These are phyloP conservation scores for Cryphonectria parasitica DNA, from an alignment of 2,329 filamentous ascomycete species.

Conservation along the genomic window DNA sequence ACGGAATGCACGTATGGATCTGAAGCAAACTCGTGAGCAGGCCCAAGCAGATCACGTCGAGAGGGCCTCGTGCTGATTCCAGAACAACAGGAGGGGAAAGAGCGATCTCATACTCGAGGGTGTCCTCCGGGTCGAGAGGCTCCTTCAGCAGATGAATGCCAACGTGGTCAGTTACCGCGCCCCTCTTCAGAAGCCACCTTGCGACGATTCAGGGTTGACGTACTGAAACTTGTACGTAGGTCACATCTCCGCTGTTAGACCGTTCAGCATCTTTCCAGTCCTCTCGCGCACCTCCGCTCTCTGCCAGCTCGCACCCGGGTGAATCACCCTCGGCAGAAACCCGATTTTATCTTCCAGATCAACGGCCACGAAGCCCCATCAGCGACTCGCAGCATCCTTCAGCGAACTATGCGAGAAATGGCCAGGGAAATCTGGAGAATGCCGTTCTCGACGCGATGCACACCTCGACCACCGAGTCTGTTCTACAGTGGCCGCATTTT, in stretches of 20 bases:
- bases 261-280: conserved; percentile 24
- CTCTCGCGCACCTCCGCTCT: conserved; percentile 32
- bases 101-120: conserved; percentile 56
- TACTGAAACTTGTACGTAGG: conserved; percentile 12
- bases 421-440: conserved; percentile 44
- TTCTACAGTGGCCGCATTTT: conserved; percentile 57
- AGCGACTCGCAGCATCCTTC: conserved; percentile 31
- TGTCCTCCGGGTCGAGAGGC: conserved; percentile 51
- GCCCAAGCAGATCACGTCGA: neutral
- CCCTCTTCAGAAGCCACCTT: neutral
- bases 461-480: conserved; percentile 53
- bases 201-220: neutral
- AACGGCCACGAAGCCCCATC: conserved; percentile 32
- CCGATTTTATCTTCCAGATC: conserved; percentile 20
- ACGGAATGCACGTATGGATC: conserved; percentile 48
- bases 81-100: conserved; percentile 47
- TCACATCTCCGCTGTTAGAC: conserved; percentile 15
- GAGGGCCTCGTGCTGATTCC: neutral
- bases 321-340: conserved; percentile 31
- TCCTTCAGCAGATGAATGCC: conserved; percentile 49
- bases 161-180: conserved; percentile 40
- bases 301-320: conserved; percentile 32
- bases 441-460: conserved; percentile 55
- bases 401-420: conserved; percentile 13
- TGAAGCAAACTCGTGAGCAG: conserved; percentile 47